A percentile compares a stretch with the other conserved stretches of the same genome.
These are phyloP conservation scores for Naumovozyma baii DNA, from an alignment of 805 yeast species.

Conservation along the genomic window DNA sequence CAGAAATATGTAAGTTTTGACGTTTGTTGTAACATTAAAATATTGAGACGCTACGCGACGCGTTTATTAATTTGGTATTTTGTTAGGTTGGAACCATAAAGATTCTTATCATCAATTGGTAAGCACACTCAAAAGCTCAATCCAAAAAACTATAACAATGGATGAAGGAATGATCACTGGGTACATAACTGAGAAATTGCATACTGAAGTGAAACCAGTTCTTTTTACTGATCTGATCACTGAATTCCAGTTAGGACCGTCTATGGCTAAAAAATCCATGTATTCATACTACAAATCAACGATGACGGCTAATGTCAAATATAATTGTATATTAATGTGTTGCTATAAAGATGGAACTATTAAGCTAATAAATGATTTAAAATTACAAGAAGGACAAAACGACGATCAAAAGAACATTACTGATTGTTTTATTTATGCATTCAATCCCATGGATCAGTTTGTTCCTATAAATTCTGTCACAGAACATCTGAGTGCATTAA, in stretches of 20 bases:
- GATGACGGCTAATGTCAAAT: slow-evolving; percentile 15
- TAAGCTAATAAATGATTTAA: slow-evolving; percentile 16
- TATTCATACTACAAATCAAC: slow-evolving; percentile 20
- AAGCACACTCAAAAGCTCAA: neutral
- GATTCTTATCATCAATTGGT: neutral
- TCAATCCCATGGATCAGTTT: slow-evolving; percentile 25
- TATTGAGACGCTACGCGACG: neutral
- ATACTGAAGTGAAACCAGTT: slow-evolving; percentile 21
- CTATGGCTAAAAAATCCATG: slow-evolving; percentile 22
- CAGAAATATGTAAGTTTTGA: too few relatives aligned
- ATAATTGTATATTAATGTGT: slow-evolving; percentile 22
- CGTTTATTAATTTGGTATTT: neutral
- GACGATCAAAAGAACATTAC: slow-evolving; percentile 11
- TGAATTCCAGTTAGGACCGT: slow-evolving; percentile 19
- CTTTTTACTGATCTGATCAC: slow-evolving; percentile 23
- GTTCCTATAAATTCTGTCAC: slow-evolving; percentile 14
- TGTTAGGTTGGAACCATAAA: neutral
- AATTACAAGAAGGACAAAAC: slow-evolving; percentile 2
- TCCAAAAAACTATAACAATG: neutral
- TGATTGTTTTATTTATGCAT: slow-evolving; percentile 29
- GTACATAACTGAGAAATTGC: slow-evolving; percentile 18
- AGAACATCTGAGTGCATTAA: slow-evolving; percentile 11
- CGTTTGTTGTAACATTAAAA: neutral
- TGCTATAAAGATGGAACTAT: slow-evolving; percentile 14
- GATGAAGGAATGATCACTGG: slow-evolving; percentile 1